Base-by-base conservation (phyloP, 208 protist species). In the Leptomonas pyrrhocoris region DNA sequence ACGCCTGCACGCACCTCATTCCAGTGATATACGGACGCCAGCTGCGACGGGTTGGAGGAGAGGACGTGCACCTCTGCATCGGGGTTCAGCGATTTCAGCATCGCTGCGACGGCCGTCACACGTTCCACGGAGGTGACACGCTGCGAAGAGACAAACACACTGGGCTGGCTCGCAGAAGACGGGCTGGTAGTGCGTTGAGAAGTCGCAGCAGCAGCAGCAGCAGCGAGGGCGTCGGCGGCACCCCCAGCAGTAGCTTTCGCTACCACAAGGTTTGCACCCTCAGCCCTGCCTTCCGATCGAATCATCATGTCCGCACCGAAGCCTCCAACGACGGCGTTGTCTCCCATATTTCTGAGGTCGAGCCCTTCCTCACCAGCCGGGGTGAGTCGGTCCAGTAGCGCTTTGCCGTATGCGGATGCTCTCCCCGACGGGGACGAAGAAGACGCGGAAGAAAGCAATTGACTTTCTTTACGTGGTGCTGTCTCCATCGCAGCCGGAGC, bases 21-120 rank as follows among this genome's bases (percentile, higher is more conserved):
- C 89, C 92, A 94, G 7, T 63, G 54, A 58, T 70, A 53, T 42
- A 93, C 89, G 21, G 89, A 73, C 0, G 73, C 49, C 46, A 92
- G 72, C 61, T 93, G 89, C 12, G 79, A 56, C 4, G 38, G 27
- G 64, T 83, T 88, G 25, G 82, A 79, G 28, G 86, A 91, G 18
- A 96, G 65, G 11, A 96, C 69, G 61, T 96, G 92, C 36, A 96
- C 79, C 31, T 84, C 81, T 5, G 83, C 61, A 49, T 94, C 89
- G n/a, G 87, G 85, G 68, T 94, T 96, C 27, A 96, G 77, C 34
- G 83, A 80, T 59, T 96, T 94, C 7, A 96, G 73, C 92, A 96
- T 96, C 13, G 79, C 83, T 16, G 89, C 92, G 25, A 94, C 92
- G 13, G 92, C 81, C 23, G 91, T 68, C 18, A 94, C 89, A 16